These are phyloP conservation scores for Apiotrichum laibachii DNA, from an alignment of 1,284 basidiomycete species.

Conservation along the genomic window DNA sequence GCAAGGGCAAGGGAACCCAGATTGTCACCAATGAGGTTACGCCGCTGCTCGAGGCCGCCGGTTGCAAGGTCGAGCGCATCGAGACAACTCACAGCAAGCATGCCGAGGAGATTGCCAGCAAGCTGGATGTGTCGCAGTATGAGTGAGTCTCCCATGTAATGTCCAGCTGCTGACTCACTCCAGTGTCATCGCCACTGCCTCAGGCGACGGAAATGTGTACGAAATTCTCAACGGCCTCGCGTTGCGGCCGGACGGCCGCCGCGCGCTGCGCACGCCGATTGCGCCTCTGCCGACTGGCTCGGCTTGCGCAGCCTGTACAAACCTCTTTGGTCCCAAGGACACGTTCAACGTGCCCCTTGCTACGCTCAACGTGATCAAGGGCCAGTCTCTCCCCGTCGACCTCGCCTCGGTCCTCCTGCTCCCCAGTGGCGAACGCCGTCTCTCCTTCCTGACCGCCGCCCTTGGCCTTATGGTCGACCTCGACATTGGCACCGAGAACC, in stretches of 20 bases:
- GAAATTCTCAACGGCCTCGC: slow-evolving; percentile 93
- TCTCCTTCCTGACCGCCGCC: slow-evolving; percentile 85
- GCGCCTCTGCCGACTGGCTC: slow-evolving; percentile 78
- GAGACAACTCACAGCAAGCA: slow-evolving; percentile 72
- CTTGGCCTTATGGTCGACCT: slow-evolving; percentile 89
- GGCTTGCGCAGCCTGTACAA: slow-evolving; percentile 50
- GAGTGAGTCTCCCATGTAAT: slow-evolving; percentile 53
- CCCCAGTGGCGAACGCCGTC: slow-evolving; percentile 50
- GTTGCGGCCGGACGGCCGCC: slow-evolving; percentile 63
- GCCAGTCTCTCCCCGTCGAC: slow-evolving; percentile 71
- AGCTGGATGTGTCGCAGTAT: slow-evolving; percentile 60
- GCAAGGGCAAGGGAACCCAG: slow-evolving; percentile 68
- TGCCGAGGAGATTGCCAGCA: slow-evolving; percentile 66
- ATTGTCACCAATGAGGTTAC: slow-evolving; percentile 67
- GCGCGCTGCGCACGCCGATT: slow-evolving; percentile 72
- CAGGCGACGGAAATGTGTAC: slow-evolving; percentile 85
- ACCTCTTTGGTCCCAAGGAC: slow-evolving; percentile 55
- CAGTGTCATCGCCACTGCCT: slow-evolving; percentile 72
- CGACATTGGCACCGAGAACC: slow-evolving; percentile 76
- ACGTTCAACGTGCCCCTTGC: slow-evolving; percentile 72
- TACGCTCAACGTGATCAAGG: slow-evolving; percentile 83
- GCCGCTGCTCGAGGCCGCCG: slow-evolving; percentile 76
- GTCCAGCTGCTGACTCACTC: slow-evolving; percentile 1
- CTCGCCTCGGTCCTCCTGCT: slow-evolving; percentile 66
- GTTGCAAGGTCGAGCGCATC: slow-evolving; percentile 60